phyloP scores from a whole-genome alignment of 768 basidiomycete species.

The Termitomyces bulborhizus region DNA sequence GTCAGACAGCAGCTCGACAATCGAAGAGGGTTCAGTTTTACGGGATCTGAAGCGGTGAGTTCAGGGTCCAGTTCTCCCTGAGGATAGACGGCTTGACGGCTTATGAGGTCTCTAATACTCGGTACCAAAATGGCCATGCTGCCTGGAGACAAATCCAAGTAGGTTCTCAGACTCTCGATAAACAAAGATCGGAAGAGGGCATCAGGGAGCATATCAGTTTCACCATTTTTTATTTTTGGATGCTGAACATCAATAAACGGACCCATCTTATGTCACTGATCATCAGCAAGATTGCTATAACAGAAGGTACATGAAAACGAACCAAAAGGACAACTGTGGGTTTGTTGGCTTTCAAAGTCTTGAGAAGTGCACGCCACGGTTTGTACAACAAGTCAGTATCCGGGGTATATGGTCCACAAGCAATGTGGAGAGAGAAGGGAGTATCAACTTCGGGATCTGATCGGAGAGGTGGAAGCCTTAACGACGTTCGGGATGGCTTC shows the following conservation, averaged over 20 bases:
- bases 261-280: slow-evolving; percentile 53
- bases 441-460: slow-evolving; percentile 36
- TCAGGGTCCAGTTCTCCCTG: slow-evolving; percentile 56
- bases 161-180: slow-evolving; percentile 43
- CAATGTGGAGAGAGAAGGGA: slow-evolving; percentile 62
- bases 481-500: slow-evolving; percentile 28
- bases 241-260: slow-evolving; percentile 86
- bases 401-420: slow-evolving; percentile 81
- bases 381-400: slow-evolving; percentile 74
- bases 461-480: slow-evolving; percentile 19
- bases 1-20: not conserved
- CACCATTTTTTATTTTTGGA: slow-evolving; percentile 68
- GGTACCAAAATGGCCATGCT: slow-evolving; percentile 79
- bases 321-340: slow-evolving; percentile 82
- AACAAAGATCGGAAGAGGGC: slow-evolving; percentile 69
- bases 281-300: not conserved
- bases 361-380: slow-evolving; percentile 59
- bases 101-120: slow-evolving; percentile 75
- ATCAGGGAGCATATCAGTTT: slow-evolving; percentile 55
- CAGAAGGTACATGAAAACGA: slow-evolving; percentile 1
- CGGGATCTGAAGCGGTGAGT: slow-evolving; percentile 42
- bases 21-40: slow-evolving; percentile 24
- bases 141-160: slow-evolving; percentile 56
- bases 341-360: slow-evolving; percentile 52
- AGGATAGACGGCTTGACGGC: slow-evolving; percentile 78